A percentile compares a stretch with the other conserved stretches of the same genome.
Evolutionary conservation across 1,284 basidiomycete species (phyloP).

Genomic region (Peniophora sp.): DNA sequence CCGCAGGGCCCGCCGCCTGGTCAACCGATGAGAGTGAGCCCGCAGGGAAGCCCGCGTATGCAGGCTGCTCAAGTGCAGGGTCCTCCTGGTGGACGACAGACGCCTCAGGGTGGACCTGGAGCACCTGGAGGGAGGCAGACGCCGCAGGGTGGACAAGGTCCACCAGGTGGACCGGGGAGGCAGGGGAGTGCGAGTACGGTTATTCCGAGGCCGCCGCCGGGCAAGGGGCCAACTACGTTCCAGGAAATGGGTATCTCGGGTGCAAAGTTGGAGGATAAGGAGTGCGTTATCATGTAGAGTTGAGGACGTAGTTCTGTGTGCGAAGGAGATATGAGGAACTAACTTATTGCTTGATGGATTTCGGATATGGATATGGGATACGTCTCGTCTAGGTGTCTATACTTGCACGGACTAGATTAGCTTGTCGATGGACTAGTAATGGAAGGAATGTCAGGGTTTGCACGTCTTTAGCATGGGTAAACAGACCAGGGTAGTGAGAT

Average conservation of each 20-base stretch:
- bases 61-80: slow-evolving; percentile 2
- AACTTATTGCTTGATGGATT: no score
- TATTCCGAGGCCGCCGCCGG: slow-evolving; percentile 4
- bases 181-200: not conserved
- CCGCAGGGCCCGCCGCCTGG: slow-evolving; percentile 5
- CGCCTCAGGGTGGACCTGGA: slow-evolving; percentile 7
- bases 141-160: slow-evolving; percentile 4
- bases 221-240: slow-evolving; percentile 68
- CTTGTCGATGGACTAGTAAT: no score
- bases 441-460: no score
- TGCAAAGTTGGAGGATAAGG: slow-evolving; percentile 67
- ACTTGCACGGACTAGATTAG: no score
- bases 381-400: no score
- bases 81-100: slow-evolving; percentile 5
- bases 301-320: no score
- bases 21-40: slow-evolving; percentile 7
- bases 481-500: no score
- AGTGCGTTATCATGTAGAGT: slow-evolving; percentile 74
- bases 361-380: no score
- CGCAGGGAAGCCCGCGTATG: not conserved
- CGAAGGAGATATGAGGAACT: no score
- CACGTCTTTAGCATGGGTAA: no score
- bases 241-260: slow-evolving; percentile 87
- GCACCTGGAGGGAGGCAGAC: slow-evolving; percentile 1
- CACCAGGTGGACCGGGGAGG: not conserved